phyloP scores from a whole-genome alignment of 495 filamentous ascomycete genomes.

The Podospora comata region DNA sequence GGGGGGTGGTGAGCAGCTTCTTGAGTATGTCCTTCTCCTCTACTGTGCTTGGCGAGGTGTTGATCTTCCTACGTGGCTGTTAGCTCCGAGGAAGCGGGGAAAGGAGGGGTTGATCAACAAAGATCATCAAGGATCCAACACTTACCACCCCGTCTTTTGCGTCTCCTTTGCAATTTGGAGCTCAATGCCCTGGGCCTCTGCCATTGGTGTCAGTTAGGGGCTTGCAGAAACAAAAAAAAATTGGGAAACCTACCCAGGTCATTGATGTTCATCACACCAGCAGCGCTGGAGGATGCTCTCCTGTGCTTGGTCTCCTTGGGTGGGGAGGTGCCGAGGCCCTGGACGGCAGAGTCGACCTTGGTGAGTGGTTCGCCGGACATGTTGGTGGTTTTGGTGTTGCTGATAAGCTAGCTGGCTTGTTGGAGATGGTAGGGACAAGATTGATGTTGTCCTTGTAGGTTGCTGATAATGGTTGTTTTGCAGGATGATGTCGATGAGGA shows the following conservation, averaged over 20 bases:
- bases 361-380: conserved; percentile 65
- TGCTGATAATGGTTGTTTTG: conserved; percentile 10
- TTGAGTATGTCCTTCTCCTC: conserved; percentile 79
- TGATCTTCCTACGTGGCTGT: conserved; percentile 69
- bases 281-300: conserved; percentile 61
- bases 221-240: conserved; percentile 7
- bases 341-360: conserved; percentile 85
- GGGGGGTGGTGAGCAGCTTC: conserved; percentile 72
- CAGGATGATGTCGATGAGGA: conserved; percentile 21
- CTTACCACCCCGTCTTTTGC: conserved; percentile 86
- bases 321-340: conserved; percentile 66
- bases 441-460: conserved; percentile 4
- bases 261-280: conserved; percentile 75
- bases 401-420: conserved; percentile 5
- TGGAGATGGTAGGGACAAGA: neutral
- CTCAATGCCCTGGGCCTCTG: conserved; percentile 72
- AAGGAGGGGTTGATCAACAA: neutral
- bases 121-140: conserved; percentile 10
- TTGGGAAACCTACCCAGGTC: conserved; percentile 66
- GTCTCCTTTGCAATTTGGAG: conserved; percentile 81
- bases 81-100: conserved; percentile 9
- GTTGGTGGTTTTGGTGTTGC: conserved; percentile 31
- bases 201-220: conserved; percentile 3
- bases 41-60: conserved; percentile 70
- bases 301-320: conserved; percentile 63